phyloP scores from a whole-genome alignment of 2,329 filamentous ascomycete species.

The Amauroascus verrucosus region DNA sequence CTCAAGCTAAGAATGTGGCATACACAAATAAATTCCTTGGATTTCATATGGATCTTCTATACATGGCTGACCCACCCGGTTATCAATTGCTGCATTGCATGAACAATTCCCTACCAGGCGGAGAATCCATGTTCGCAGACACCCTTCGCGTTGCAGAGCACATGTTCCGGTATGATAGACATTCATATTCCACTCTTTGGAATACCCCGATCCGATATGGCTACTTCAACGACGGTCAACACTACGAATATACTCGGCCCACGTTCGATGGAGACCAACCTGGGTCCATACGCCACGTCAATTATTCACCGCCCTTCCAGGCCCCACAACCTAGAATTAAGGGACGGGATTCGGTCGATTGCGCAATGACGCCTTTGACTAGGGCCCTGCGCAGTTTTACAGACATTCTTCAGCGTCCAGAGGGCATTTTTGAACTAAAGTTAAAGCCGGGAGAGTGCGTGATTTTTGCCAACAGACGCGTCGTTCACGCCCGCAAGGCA shows the following conservation, averaged over 20 bases:
- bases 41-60: conserved; percentile 89
- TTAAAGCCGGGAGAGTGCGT: conserved; percentile 76
- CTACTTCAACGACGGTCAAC: conserved; percentile 55
- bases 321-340: background rate
- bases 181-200: conserved; percentile 31
- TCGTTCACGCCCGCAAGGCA: conserved; percentile 70
- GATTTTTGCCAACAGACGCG: conserved; percentile 78
- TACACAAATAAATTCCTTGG: conserved; percentile 74
- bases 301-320: conserved; percentile 78
- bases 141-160: conserved; percentile 49
- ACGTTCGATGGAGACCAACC: conserved; percentile 39
- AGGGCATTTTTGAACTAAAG: conserved; percentile 58
- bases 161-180: conserved; percentile 15
- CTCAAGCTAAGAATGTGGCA: conserved; percentile 79
- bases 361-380: conserved; percentile 15
- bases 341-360: background rate
- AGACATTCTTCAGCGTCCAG: conserved; percentile 45
- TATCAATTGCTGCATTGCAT: conserved; percentile 86
- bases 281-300: conserved; percentile 36
- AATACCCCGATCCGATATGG: conserved; percentile 48
- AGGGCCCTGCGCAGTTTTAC: conserved; percentile 51
- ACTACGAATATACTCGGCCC: conserved; percentile 51
- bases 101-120: conserved; percentile 66
- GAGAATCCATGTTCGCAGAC: conserved; percentile 80
- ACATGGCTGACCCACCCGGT: conserved; percentile 66